Conservation (phyloP, 805 yeast species). For the Candida boleticola region DNA sequence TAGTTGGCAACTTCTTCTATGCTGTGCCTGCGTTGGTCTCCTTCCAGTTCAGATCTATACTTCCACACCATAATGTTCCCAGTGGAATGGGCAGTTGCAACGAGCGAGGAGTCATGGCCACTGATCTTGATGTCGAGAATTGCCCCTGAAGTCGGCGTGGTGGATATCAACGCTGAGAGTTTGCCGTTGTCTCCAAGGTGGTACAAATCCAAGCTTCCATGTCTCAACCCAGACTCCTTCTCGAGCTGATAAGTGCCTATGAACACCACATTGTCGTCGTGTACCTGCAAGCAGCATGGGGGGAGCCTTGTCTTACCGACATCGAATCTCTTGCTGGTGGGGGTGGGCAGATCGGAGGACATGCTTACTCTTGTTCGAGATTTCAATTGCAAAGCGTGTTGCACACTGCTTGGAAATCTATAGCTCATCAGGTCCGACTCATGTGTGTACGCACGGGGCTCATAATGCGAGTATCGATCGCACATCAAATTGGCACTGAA, state of each 20-base stretch:
- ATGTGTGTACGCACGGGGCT: too few species aligned
- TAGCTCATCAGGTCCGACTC: too few species aligned
- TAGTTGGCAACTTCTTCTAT: conserved; percentile 12
- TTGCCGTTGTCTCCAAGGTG: conserved; percentile 15
- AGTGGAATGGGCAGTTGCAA: conserved; percentile 75
- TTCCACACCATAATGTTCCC: conserved; percentile 73
- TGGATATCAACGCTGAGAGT: conserved; percentile 14
- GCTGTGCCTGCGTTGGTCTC: conserved; percentile 5
- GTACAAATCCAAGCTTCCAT: conserved; percentile 58
- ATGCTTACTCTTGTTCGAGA: too few species aligned
- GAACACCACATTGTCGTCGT: conserved; percentile 45
- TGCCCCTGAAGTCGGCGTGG: conserved; percentile 52
- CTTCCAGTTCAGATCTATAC: conserved; percentile 11
- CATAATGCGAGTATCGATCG: too few species aligned
- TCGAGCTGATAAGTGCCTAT: conserved; percentile 83
- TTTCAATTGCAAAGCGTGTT: too few species aligned
- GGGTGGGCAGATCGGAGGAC: too few species aligned
- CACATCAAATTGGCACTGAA: too few species aligned
- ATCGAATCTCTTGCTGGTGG: conserved; percentile 20
- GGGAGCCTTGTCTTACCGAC: conserved; percentile 55
- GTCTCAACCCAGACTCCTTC: conserved; percentile 49
- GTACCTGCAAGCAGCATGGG: conserved; percentile 76
- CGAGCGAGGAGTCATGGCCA: conserved; percentile 47
- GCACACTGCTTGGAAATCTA: too few species aligned
- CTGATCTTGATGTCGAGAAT: conserved; percentile 73